Evolutionary conservation across 1,284 basidiomycete species (phyloP), one percentile per base, ranked within the genome.

Genomic region (Fistulina hepatica): DNA sequence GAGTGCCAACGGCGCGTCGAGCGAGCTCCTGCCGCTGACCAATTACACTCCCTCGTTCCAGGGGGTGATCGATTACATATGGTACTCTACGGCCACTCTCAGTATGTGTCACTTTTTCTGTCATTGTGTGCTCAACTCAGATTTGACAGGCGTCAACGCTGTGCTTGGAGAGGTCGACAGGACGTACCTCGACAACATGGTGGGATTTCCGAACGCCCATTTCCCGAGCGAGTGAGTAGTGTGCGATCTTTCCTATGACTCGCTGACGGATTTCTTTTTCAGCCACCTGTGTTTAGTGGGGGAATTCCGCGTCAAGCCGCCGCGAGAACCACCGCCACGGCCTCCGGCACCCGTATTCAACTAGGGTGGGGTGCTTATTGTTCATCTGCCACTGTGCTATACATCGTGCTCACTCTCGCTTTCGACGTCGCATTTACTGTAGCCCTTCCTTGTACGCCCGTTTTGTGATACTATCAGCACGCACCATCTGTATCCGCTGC

Each of bases 121-220:
- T n/a, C n/a, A n/a, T n/a, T n/a, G n/a, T n/a, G 72, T 73, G n/a
- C 81, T 91, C 15, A 91, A 83, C 42, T 81, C 82, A 13, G n/a
- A n/a, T n/a, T n/a, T n/a, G n/a, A n/a, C n/a, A n/a, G 28, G 15
- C 6, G 28, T 31, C 15, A 13, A 31, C 15, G 19, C 15, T 13
- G 76, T 97, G 26, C 67, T 98, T 33, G 89, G 90, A 13, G 89
- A 88, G 55, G 80, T 97, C 39, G 93, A 97, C 58, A 71, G 69
- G 52, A 59, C 58, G 20, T 99, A 99, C 64, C 60, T 97, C 51
- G 76, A 81, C 52, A 92, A 90, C 62, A 79, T 80, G 8, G 93
- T 97, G 37, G 95, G 95, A 21, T 98, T 98, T 71, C 94, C 94
- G 27, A 95, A 97, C 57, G 80, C 82, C 6, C 90, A 97, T 57